Base-by-base conservation (phyloP, 352 stramenopile genomes). In the Nothophytophthora sp. region DNA sequence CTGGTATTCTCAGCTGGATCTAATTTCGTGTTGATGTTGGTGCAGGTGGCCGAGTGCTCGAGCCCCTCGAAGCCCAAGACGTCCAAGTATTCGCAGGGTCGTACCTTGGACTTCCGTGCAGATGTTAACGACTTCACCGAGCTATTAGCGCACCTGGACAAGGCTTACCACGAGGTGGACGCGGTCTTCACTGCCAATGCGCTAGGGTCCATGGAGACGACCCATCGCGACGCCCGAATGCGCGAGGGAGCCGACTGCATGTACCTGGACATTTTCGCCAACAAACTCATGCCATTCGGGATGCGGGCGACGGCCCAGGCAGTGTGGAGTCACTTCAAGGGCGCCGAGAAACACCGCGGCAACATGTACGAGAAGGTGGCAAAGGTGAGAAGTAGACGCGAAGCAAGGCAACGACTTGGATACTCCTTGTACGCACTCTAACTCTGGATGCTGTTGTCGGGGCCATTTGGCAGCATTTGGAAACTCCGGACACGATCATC, bases 281-380 rank as follows among this genome's bases (percentile, higher is more conserved):
- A 71, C 59, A 73, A 73, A 36, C 42, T 76, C 18, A 61, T 76
- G 54, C 67, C 67, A n/a, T 76, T 76, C 46, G 67, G 57, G 16
- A 70, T 76, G 63, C 58, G 58, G 5, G 50, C 63, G 25, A 71
- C 67, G 9, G 67, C 59, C 29, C 47, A 69, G 46, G 67, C 67
- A 1, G 67, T 76, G 39, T 76, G 67, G 67, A 27, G 63, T n/a
- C 67, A 76, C 32, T 76, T 73, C 47, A 72, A 72, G 13, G 63
- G 65, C 10, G 63, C 59, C 22, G 65, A 73, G 42, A 70, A 76
- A n/a, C 57, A 76, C 40, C 62, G 65, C 0, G 46, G 55, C 2
- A 71, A 73, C 41, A 62, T 76, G 61, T 76, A 76, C 41, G 58
- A 71, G 39, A 73, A 73, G 32, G 49, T 76, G n/a, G 63, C 67